Conservation (phyloP, 2,329 filamentous ascomycete species). For the Fusarium pseudonygamai region DNA sequence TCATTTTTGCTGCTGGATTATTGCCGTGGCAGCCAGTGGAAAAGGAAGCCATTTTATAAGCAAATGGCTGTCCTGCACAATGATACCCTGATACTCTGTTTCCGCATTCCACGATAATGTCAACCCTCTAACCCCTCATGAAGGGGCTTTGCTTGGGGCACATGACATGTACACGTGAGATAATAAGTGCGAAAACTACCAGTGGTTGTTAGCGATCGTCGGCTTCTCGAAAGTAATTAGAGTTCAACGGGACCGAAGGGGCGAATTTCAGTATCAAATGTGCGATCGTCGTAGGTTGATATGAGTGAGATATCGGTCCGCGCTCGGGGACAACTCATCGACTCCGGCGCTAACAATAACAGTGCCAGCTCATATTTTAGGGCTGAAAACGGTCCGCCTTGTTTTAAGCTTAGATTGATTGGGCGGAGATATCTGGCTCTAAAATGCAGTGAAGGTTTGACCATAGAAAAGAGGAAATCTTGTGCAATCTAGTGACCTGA, state of each 20-base stretch:
- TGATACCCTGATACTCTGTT: not conserved
- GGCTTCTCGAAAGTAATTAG: not conserved
- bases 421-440: accelerated
- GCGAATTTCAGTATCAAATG: not conserved
- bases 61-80: not conserved
- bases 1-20: not conserved
- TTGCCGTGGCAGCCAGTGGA: accelerated
- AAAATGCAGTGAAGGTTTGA: not conserved
- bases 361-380: not conserved
- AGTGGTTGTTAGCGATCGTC: not conserved
- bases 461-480: not conserved
- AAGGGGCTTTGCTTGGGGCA: not conserved
- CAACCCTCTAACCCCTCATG: not conserved
- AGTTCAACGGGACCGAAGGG: not conserved
- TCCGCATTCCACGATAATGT: not conserved
- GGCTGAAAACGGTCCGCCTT: not conserved
- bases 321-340: not conserved
- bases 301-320: not conserved
- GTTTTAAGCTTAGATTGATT: not conserved
- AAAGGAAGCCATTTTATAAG: accelerated
- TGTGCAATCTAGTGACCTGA: not conserved
- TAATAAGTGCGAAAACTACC: not conserved
- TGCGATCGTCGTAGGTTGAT: not conserved
- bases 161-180: not conserved
- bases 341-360: not conserved